A percentile compares a stretch with the other conserved stretches of the same genome.
Evolutionary conservation across 2,329 filamentous ascomycete species (phyloP).

Genomic region (Celoporthe dispersa): DNA sequence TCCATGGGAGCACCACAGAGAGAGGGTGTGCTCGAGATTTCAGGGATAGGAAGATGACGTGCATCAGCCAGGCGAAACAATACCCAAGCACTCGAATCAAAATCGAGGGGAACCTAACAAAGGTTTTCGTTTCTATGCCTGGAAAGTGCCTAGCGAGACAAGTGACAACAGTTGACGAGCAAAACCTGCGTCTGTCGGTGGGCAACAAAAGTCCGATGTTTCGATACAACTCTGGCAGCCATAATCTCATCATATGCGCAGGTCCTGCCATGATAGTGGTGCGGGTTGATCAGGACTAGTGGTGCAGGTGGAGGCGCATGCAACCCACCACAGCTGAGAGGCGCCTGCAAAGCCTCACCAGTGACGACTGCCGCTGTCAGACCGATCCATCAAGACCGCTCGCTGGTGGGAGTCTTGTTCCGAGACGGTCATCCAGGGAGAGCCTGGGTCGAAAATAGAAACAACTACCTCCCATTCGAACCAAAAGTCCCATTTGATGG

Average conservation of each 20-base stretch:
- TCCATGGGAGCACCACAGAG: not conserved
- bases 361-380: conserved; percentile 5
- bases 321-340: not conserved
- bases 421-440: not conserved
- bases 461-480: not conserved
- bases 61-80: not conserved
- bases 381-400: not conserved
- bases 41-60: not conserved
- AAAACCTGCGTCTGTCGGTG: not conserved
- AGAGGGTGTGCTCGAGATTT: not conserved
- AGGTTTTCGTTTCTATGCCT: not conserved
- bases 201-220: not conserved
- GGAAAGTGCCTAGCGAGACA: not conserved
- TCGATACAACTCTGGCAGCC: too few species aligned
- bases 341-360: conserved; percentile 10
- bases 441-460: not conserved
- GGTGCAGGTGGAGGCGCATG: conserved; percentile 8
- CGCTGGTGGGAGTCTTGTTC: not conserved
- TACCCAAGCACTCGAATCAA: not conserved
- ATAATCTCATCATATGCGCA: not conserved
- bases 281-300: not conserved
- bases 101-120: not conserved
- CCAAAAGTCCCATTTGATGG: not conserved
- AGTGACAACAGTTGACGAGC: not conserved
- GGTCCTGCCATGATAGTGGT: not conserved